These are phyloP conservation scores for Suillus variegatus DNA, from an alignment of 768 basidiomycete species.

Conservation along the genomic window DNA sequence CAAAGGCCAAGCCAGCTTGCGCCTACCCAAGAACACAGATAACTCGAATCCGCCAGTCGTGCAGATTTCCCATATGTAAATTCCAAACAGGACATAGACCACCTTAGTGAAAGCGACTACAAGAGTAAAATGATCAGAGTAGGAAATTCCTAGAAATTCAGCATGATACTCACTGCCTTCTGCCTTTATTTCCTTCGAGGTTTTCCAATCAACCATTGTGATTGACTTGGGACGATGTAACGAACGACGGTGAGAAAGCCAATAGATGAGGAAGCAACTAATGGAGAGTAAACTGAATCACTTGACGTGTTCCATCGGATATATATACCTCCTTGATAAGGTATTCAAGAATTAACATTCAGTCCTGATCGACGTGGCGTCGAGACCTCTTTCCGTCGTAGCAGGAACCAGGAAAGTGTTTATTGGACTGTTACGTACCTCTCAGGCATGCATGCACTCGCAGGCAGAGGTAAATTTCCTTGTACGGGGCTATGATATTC, in stretches of 20 bases:
- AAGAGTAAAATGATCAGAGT: slow-evolving; percentile 8
- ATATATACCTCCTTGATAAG: not conserved
- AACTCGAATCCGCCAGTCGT: slow-evolving; percentile 67
- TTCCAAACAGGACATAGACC: slow-evolving; percentile 63
- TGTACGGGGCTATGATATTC: not conserved
- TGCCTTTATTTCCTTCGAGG: slow-evolving; percentile 18
- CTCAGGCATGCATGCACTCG: not conserved
- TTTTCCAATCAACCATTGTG: slow-evolving; percentile 29
- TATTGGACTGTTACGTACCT: slow-evolving; percentile 4
- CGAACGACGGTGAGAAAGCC: slow-evolving; percentile 12
- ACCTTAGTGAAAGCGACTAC: slow-evolving; percentile 60
- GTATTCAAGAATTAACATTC: not conserved
- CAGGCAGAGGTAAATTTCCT: not conserved
- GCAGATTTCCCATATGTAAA: slow-evolving; percentile 69
- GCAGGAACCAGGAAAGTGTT: not conserved
- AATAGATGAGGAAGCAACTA: not conserved
- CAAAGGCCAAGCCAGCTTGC: slow-evolving; percentile 69
- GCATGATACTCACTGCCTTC: slow-evolving; percentile 24
- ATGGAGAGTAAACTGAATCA: not conserved
- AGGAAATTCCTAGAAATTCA: not conserved
- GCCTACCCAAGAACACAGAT: slow-evolving; percentile 58
- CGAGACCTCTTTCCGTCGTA: not conserved
- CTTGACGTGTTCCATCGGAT: not conserved
- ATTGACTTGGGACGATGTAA: slow-evolving; percentile 9
- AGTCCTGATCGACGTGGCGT: not conserved